These are phyloP conservation scores for Rosa chinensis DNA, from an alignment of 306 rosid species.

Conservation along the genomic window DNA sequence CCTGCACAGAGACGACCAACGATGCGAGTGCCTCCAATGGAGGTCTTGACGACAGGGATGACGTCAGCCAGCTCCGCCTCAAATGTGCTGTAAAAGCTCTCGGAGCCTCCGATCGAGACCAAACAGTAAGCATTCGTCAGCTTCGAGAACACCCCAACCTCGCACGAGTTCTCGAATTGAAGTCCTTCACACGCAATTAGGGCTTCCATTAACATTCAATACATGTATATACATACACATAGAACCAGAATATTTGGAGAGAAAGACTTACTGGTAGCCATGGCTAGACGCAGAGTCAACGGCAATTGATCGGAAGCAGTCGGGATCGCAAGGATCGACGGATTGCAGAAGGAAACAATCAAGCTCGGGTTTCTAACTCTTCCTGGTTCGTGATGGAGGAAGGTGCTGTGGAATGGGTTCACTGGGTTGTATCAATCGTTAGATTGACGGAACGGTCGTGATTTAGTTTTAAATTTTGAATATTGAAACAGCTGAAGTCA, in stretches of 20 bases:
- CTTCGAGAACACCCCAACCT: conserved; percentile 90
- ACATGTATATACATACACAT: background rate
- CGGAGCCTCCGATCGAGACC: conserved; percentile 92
- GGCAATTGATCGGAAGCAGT: background rate
- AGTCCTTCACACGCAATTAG: conserved; percentile 42
- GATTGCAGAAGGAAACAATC: background rate
- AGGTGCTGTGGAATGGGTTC: background rate
- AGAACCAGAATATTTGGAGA: background rate
- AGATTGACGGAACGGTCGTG: background rate
- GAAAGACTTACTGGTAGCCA: conserved; percentile 8
- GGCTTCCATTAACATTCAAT: background rate
- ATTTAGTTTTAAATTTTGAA: background rate
- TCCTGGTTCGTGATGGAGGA: background rate
- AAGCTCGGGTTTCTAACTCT: too few relatives aligned
- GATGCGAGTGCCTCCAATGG: conserved; percentile 76
- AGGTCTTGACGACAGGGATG: conserved; percentile 82
- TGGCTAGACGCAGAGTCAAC: background rate
- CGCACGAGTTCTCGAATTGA: conserved; percentile 80
- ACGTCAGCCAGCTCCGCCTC: conserved; percentile 65
- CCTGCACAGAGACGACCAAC: conserved; percentile 90
- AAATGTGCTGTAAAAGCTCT: conserved; percentile 57
- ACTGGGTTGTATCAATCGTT: background rate
- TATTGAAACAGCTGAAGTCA: too few relatives aligned
- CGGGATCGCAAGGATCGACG: background rate
- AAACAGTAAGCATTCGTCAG: conserved; percentile 85